These are phyloP conservation scores for Xylariaceae sp. DNA, from an alignment of 2,329 filamentous ascomycete species.

Conservation along the genomic window DNA sequence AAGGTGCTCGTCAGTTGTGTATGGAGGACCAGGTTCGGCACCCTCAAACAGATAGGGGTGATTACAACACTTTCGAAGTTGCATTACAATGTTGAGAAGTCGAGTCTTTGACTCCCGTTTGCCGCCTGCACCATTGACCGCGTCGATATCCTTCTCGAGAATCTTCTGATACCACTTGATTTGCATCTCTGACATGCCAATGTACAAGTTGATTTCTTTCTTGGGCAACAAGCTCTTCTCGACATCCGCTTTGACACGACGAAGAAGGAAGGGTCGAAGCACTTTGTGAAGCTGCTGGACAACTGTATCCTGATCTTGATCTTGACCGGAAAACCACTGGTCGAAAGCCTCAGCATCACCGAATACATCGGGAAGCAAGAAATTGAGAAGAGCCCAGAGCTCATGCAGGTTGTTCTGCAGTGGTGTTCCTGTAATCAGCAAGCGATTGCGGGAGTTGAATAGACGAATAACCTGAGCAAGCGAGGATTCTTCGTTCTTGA, in stretches of 20 bases:
- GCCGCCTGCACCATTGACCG: conserved; percentile 92
- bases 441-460: conserved; percentile 91
- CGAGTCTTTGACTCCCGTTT: conserved; percentile 98
- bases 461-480: conserved; percentile 93
- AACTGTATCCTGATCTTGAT: conserved; percentile 88
- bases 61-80: conserved; percentile 97
- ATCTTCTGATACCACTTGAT: conserved; percentile 99
- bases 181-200: conserved; percentile 99
- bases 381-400: conserved; percentile 95
- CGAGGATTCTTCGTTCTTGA: conserved; percentile 99
- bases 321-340: conserved; percentile 93
- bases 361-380: conserved; percentile 96
- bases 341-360: conserved; percentile 96
- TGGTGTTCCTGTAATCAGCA: conserved; percentile 94
- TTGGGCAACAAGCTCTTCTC: conserved; percentile 97
- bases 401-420: conserved; percentile 98
- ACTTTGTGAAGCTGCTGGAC: conserved; percentile 95
- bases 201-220: conserved; percentile 94
- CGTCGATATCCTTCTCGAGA: conserved; percentile 97
- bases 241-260: conserved; percentile 94
- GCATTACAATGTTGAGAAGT: conserved; percentile 98
- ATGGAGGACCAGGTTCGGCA: conserved; percentile 93
- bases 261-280: conserved; percentile 86
- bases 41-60: conserved; percentile 98
- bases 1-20: conserved; percentile 96